Percentiles rank a stretch among this genome's conserved stretches.
Evolutionary conservation across 2,329 filamentous ascomycete genomes (phyloP).

Genomic region (Aspergillus amoenus): DNA sequence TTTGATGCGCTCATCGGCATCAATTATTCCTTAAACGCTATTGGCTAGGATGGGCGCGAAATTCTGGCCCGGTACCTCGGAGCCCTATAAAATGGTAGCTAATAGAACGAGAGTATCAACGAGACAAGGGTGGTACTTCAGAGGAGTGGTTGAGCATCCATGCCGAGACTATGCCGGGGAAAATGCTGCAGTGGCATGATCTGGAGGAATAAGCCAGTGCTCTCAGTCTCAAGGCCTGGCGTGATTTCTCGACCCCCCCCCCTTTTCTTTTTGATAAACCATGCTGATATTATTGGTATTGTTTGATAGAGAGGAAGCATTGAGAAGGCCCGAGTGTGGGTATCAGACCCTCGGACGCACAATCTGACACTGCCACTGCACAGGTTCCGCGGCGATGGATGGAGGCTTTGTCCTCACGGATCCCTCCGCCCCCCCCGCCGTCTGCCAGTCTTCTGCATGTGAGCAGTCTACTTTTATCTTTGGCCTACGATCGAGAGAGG

Average conservation of each 20-base stretch:
- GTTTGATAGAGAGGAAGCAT: not conserved
- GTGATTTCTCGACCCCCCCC: too few relatives aligned
- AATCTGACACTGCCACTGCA: not conserved
- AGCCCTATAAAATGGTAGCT: not conserved
- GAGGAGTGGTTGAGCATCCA: not conserved
- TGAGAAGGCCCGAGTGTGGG: not conserved
- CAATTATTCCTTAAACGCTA: not conserved
- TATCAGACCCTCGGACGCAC: not conserved
- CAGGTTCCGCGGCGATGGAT: not conserved
- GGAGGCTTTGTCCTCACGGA: conserved; percentile 3
- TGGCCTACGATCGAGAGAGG: not conserved
- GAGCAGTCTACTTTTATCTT: conserved; percentile 1
- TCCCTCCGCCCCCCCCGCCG: conserved; percentile 1
- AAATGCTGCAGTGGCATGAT: not conserved
- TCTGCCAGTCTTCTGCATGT: conserved; percentile 3
- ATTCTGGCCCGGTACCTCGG: not conserved
- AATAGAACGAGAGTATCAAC: conserved; percentile 1
- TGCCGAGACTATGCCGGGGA: not conserved
- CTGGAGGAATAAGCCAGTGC: not conserved
- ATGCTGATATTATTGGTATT: too few relatives aligned
- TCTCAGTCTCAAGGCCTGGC: not conserved
- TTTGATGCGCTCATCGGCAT: not conserved
- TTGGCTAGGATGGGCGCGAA: not conserved
- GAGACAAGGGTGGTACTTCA: conserved; percentile 3
- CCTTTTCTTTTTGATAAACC: too few relatives aligned